Conservation (phyloP, 1,139 yeast genomes). For the Geotrichum cucujoidarum region DNA sequence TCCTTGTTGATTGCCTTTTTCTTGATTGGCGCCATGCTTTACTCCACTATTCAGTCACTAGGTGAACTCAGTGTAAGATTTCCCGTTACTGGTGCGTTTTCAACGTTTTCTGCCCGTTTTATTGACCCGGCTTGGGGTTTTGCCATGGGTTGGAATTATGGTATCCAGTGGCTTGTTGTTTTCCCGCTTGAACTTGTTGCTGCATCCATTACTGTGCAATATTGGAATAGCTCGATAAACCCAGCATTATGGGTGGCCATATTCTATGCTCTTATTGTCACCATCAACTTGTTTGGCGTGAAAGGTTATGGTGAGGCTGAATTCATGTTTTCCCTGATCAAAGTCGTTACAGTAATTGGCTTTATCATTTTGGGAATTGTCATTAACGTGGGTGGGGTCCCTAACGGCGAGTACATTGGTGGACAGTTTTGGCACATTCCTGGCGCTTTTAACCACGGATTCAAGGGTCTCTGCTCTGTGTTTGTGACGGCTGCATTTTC, state of each 20-base stretch:
- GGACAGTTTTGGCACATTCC: constrained; percentile 58
- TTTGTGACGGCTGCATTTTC: constrained; percentile 84
- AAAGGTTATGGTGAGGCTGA: constrained; percentile 74
- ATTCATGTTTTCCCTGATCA: constrained; percentile 53
- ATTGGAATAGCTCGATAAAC: constrained; percentile 54
- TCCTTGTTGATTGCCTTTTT: constrained; percentile 55
- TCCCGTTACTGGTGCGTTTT: constrained; percentile 60
- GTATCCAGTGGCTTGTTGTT: constrained; percentile 69
- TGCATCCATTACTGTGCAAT: constrained; percentile 63
- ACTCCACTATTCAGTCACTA: constrained; percentile 52
- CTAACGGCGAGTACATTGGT: constrained; percentile 55
- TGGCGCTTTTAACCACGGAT: constrained; percentile 60
- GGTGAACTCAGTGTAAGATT: constrained; percentile 60
- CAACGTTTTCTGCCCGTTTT: constrained; percentile 51
- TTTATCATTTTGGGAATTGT: constrained; percentile 58
- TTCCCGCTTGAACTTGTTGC: constrained; percentile 74
- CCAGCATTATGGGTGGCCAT: constrained; percentile 64
- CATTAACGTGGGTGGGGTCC: constrained; percentile 64
- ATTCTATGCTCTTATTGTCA: constrained; percentile 55
- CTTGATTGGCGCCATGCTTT: constrained; percentile 42
- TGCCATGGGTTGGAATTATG: constrained; percentile 79
- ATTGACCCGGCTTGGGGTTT: constrained; percentile 67
- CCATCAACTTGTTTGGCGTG: constrained; percentile 63
- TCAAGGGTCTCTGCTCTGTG: constrained; percentile 74
- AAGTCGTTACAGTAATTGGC: constrained; percentile 58